These are phyloP conservation scores for Linum lewisii DNA, from an alignment of 345 rosid genomes.

Conservation along the genomic window DNA sequence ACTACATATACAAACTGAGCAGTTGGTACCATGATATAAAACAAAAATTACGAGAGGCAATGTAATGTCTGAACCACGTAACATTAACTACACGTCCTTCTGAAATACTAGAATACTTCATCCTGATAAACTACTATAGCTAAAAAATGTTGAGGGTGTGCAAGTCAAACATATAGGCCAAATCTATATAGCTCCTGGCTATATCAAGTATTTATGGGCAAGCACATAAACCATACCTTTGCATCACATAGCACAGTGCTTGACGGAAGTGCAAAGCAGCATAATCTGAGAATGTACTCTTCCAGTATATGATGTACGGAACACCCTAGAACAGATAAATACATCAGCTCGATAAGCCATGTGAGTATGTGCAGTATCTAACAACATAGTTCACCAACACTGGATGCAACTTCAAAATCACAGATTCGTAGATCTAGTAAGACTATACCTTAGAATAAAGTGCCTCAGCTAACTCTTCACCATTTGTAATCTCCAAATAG, in stretches of 20 bases:
- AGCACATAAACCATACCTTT: slow-evolving; percentile 39
- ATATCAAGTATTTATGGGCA: neutral
- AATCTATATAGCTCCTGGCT: neutral
- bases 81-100: neutral
- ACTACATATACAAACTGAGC: neutral
- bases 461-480: slow-evolving; percentile 76
- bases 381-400: neutral
- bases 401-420: slow-evolving; percentile 1
- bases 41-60: neutral
- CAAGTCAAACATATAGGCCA: neutral
- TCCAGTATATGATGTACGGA: slow-evolving; percentile 84
- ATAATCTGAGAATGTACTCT: slow-evolving; percentile 41
- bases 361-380: neutral
- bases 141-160: neutral
- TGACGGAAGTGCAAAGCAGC: slow-evolving; percentile 81
- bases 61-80: neutral
- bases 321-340: slow-evolving; percentile 53
- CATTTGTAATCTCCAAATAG: slow-evolving; percentile 71
- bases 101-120: neutral
- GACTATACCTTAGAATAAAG: slow-evolving; percentile 65
- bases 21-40: neutral
- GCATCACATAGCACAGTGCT: slow-evolving; percentile 69
- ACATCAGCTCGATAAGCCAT: slow-evolving; percentile 9
- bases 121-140: neutral
- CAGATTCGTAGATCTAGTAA: neutral